phyloP scores from a whole-genome alignment of 345 rosid species.

The Conringia planisiliqua region DNA sequence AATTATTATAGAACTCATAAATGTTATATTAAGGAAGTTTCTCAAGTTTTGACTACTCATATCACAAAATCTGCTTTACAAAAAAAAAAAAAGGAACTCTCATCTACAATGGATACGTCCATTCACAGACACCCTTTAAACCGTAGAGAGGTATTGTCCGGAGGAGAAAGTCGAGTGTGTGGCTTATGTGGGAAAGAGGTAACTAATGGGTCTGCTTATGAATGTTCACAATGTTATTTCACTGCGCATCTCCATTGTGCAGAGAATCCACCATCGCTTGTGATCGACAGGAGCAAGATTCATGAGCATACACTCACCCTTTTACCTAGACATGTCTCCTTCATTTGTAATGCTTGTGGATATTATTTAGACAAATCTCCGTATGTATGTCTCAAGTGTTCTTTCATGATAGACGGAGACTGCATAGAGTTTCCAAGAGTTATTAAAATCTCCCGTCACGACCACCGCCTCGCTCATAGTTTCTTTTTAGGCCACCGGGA shows the following conservation, averaged over 20 bases:
- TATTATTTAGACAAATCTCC: background rate
- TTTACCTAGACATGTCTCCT: background rate
- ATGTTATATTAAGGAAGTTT: background rate
- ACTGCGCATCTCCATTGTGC: background rate
- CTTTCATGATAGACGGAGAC: background rate
- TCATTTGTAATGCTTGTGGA: slow-evolving; percentile 19
- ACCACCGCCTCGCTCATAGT: background rate
- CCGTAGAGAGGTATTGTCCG: background rate
- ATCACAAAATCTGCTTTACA: background rate
- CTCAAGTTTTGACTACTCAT: too few species aligned
- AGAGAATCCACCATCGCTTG: slow-evolving; percentile 1
- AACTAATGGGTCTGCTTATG: background rate
- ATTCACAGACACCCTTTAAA: slow-evolving; percentile 8
- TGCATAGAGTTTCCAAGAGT: background rate
- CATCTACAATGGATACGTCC: background rate
- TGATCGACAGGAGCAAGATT: background rate
- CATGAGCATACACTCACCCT: slow-evolving; percentile 8
- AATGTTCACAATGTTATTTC: slow-evolving; percentile 1
- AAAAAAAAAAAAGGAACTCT: background rate
- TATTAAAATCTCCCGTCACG: background rate
- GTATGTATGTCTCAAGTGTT: slow-evolving; percentile 1
- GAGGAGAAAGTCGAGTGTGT: background rate
- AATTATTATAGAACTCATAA: background rate
- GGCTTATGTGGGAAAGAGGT: background rate
- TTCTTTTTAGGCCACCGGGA: background rate